Evolutionary conservation across 1,284 basidiomycete genomes (phyloP).

Genomic region (Leccinum fallax): DNA sequence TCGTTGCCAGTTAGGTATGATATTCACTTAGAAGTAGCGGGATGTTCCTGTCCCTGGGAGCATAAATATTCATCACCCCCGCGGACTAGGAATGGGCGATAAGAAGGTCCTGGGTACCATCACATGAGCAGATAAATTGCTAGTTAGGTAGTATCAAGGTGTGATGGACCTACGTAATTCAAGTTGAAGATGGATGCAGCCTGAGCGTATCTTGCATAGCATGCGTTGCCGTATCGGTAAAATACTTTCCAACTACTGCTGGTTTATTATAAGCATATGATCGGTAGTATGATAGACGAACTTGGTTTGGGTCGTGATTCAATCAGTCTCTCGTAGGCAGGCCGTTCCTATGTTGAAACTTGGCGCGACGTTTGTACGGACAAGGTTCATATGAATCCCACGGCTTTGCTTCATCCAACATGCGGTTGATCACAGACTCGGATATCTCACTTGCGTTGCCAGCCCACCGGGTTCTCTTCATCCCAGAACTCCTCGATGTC

Average conservation of each 20-base stretch:
- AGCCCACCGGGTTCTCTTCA: slow-evolving; percentile 32
- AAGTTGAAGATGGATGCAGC: not conserved
- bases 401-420: not conserved
- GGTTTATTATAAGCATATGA: not conserved
- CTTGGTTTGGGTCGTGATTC: too few relatives aligned
- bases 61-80: not conserved
- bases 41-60: slow-evolving; percentile 3
- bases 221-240: not conserved
- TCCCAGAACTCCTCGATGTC: slow-evolving; percentile 55
- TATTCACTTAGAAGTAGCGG: not conserved
- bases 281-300: too few relatives aligned
- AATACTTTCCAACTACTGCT: not conserved
- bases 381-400: not conserved
- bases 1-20: not conserved
- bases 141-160: not conserved
- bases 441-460: not conserved
- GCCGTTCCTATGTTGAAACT: too few relatives aligned
- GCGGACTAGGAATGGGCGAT: not conserved
- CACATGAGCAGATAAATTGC: not conserved
- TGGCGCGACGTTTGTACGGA: too few relatives aligned
- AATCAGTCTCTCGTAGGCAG: too few relatives aligned
- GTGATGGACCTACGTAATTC: too few relatives aligned
- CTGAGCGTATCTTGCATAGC: not conserved
- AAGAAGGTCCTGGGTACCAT: not conserved
- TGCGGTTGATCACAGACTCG: not conserved